Evolutionary conservation across 169 alveolate species (phyloP).

Genomic region (Plasmodium berghei): DNA sequence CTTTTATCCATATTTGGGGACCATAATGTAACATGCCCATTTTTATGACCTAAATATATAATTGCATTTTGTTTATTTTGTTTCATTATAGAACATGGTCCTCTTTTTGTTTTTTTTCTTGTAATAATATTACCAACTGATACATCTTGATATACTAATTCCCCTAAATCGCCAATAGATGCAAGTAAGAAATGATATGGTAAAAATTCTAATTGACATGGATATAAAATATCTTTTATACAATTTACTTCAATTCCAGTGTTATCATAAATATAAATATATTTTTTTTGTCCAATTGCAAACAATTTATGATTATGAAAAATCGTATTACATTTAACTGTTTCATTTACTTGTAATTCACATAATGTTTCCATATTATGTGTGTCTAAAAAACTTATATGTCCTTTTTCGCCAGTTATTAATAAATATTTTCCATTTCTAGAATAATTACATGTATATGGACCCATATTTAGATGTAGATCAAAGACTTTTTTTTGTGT

Average conservation of each 20-base stretch:
- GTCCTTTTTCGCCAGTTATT: conserved; percentile 95
- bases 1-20: conserved; percentile 93
- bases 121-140: conserved; percentile 94
- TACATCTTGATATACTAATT: conserved; percentile 93
- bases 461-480: conserved; percentile 87
- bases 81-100: conserved; percentile 92
- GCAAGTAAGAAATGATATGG: conserved; percentile 94
- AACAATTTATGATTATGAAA: conserved; percentile 93
- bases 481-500: conserved; percentile 68
- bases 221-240: conserved; percentile 89
- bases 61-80: conserved; percentile 93
- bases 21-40: conserved; percentile 95
- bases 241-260: conserved; percentile 95
- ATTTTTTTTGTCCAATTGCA: conserved; percentile 95
- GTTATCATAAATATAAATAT: conserved; percentile 93
- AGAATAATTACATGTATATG: conserved; percentile 92
- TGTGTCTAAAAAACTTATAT: conserved; percentile 90
- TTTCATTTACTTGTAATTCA: conserved; percentile 80
- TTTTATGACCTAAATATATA: conserved; percentile 92
- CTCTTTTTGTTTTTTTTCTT: conserved; percentile 91
- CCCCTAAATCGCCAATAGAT: conserved; percentile 94
- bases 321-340: conserved; percentile 80
- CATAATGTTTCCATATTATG: conserved; percentile 80
- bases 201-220: conserved; percentile 92
- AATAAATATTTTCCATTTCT: conserved; percentile 93